A percentile compares a stretch with the other conserved stretches of the same genome.
phyloP scores from a whole-genome alignment of 2,329 filamentous ascomycete species.

The Aspergillus floridensis region DNA sequence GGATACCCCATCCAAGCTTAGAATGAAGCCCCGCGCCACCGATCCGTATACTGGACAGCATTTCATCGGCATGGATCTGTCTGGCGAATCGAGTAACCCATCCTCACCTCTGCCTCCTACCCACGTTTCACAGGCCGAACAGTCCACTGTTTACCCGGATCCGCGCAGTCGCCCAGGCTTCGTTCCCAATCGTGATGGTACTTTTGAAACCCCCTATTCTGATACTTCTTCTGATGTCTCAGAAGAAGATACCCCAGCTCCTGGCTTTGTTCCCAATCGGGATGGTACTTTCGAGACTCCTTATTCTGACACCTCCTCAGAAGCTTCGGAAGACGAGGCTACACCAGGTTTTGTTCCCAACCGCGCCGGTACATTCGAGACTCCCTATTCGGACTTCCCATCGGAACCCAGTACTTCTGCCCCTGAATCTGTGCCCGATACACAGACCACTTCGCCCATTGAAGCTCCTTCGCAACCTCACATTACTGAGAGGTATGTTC shows the following conservation, averaged over 20 bases:
- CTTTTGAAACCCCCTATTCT: conserved; percentile 30
- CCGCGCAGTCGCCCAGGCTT: conserved; percentile 1
- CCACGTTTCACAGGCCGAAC: conserved; percentile 6
- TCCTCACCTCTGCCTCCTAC: conserved; percentile 15
- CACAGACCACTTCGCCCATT: conserved; percentile 5
- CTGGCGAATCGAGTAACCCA: conserved; percentile 11
- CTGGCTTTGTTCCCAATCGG: conserved; percentile 6
- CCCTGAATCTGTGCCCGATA: conserved; percentile 6
- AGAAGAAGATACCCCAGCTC: conserved; percentile 2
- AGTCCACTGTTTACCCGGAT: conserved; percentile 4
- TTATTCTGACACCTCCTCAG: conserved; percentile 31
- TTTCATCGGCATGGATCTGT: conserved; percentile 20
- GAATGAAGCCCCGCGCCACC: conserved; percentile 21
- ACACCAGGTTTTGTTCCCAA: conserved; percentile 2
- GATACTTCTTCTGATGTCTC: conserved; percentile 28
- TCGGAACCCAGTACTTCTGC: conserved; percentile 17
- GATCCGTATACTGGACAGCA: conserved; percentile 24
- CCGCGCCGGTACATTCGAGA: conserved; percentile 25
- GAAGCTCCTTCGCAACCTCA: background rate
- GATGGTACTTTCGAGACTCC: conserved; percentile 28
- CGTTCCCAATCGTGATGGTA: conserved; percentile 19
- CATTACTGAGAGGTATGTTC: conserved; percentile 15
- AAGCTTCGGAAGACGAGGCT: conserved; percentile 17
- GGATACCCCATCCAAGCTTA: conserved; percentile 33
- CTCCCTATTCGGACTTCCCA: conserved; percentile 31